phyloP scores from a whole-genome alignment of 371 early-diverging fungal species.

The Blastocladiella emersonii region DNA sequence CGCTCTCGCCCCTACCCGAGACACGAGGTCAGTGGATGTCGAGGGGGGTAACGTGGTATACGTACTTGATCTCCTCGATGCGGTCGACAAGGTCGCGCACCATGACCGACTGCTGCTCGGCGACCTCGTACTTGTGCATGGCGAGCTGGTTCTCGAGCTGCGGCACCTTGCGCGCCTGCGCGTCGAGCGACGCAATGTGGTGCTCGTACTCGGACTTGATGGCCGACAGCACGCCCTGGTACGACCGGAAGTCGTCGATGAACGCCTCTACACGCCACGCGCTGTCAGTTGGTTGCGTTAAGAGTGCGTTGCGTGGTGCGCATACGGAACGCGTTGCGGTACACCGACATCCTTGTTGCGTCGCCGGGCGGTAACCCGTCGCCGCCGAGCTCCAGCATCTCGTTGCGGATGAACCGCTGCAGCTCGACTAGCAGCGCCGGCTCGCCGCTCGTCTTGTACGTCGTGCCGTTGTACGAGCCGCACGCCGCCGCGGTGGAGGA shows the following conservation, averaged over 20 bases:
- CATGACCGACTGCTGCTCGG: neutral
- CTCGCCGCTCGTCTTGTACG: neutral
- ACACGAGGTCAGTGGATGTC: too few species aligned
- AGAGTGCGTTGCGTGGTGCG: neutral
- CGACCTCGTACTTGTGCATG: conserved; percentile 1
- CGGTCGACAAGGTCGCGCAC: neutral
- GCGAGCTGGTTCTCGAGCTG: neutral
- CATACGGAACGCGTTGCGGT: neutral
- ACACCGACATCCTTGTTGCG: neutral
- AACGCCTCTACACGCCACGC: neutral
- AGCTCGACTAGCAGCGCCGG: neutral
- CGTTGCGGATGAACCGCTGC: neutral
- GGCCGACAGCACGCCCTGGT: neutral
- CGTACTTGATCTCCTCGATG: neutral
- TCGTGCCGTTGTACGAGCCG: too few species aligned
- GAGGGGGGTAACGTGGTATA: neutral
- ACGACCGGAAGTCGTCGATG: neutral
- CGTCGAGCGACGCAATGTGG: neutral
- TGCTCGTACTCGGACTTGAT: neutral
- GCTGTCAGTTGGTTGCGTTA: neutral
- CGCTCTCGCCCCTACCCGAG: neutral
- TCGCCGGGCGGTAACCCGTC: neutral
- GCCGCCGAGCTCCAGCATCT: neutral
- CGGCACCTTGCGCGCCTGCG: neutral
- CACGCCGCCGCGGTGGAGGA: too few species aligned